phyloP scores from a whole-genome alignment of 169 alveolate species.

The Amoebophrya sp. region DNA sequence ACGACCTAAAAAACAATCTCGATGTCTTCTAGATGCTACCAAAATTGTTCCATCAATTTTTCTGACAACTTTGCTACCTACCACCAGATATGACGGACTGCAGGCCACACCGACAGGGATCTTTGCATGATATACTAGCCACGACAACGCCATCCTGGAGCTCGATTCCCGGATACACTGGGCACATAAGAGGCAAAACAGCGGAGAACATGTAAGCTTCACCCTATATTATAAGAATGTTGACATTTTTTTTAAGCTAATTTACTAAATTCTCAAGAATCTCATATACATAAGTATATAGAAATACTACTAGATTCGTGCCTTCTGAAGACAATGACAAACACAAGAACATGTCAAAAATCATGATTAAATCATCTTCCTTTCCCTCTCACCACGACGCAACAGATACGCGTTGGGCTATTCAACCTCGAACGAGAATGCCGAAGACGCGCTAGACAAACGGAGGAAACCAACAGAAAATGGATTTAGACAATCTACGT shows the following conservation, averaged over 20 bases:
- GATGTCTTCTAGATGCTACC: too few species aligned
- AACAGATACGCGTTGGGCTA: background rate
- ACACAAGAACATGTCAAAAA: too few species aligned
- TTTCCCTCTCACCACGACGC: background rate
- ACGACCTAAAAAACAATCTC: too few species aligned
- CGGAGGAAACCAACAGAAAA: background rate
- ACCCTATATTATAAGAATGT: too few species aligned
- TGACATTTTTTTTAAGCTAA: too few species aligned
- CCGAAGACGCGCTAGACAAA: background rate
- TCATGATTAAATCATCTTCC: background rate
- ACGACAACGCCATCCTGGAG: background rate
- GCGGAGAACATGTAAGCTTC: background rate
- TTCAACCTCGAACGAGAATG: background rate
- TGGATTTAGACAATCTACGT: background rate
- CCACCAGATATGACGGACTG: background rate
- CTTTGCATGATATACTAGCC: background rate
- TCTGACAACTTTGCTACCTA: background rate
- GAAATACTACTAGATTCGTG: too few species aligned
- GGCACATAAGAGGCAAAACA: background rate
- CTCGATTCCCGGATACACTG: background rate
- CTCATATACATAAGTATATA: too few species aligned
- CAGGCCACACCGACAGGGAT: conserved; percentile 14
- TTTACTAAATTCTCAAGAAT: background rate
- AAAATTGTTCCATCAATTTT: background rate
- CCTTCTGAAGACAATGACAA: too few species aligned